Percentiles rank a stretch among this genome's conserved stretches.
Evolutionary conservation across 2,329 filamentous ascomycete genomes (phyloP).

Genomic region (Aciculosporium take): DNA sequence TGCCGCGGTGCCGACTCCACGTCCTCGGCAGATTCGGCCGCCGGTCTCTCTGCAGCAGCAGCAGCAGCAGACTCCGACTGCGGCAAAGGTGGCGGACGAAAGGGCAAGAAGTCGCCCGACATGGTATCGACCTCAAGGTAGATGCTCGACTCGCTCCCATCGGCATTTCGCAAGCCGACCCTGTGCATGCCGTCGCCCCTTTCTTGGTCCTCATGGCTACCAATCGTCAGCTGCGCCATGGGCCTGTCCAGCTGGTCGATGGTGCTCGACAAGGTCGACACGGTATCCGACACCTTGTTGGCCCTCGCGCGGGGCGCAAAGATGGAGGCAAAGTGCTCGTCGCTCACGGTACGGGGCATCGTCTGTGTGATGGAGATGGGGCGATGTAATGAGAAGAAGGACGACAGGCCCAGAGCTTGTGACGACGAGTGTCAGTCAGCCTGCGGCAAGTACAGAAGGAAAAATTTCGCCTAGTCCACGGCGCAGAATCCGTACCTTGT

Average conservation of each 20-base stretch:
- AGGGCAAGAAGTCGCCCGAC: conserved; percentile 60
- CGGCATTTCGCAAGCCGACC: conserved; percentile 39
- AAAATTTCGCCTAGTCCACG: not conserved
- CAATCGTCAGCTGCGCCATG: conserved; percentile 38
- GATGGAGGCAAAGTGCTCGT: conserved; percentile 70
- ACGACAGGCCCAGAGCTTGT: conserved; percentile 74
- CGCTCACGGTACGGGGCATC: conserved; percentile 57
- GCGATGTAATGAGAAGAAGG: conserved; percentile 91
- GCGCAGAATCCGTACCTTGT: conserved; percentile 44
- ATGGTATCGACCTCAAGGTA: conserved; percentile 55
- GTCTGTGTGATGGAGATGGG: conserved; percentile 79
- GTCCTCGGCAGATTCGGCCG: conserved; percentile 18
- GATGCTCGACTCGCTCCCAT: conserved; percentile 42
- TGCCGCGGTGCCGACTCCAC: conserved; percentile 28
- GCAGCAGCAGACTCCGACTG: conserved; percentile 35
- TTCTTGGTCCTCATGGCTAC: conserved; percentile 25
- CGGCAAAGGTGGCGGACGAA: conserved; percentile 72
- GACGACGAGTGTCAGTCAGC: not conserved
- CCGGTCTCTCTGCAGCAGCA: conserved; percentile 22
- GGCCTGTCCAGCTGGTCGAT: conserved; percentile 46
- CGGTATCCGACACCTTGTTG: conserved; percentile 44
- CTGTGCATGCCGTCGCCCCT: conserved; percentile 33
- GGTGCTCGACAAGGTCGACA: conserved; percentile 49
- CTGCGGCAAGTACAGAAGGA: not conserved
- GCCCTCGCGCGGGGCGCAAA: conserved; percentile 47